Conservation (phyloP, 2,329 filamentous ascomycete species). For the Cytospora chrysosperma region DNA sequence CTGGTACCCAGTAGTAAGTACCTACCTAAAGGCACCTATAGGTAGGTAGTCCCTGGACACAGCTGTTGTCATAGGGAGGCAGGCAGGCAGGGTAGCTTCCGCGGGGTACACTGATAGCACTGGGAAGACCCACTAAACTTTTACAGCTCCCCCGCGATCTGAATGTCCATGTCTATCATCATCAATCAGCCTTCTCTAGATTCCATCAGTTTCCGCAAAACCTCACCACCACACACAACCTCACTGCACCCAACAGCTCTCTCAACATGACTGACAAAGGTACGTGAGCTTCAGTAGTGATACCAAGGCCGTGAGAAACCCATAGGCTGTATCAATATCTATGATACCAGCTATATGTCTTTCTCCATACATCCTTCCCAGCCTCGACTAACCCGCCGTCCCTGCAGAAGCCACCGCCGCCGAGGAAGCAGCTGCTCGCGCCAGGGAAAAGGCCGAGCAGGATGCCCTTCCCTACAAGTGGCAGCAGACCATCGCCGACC, state of each 20-base stretch:
- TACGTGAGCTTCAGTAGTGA: slow-evolving; percentile 19
- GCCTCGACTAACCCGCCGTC: background rate
- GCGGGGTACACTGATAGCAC: slow-evolving; percentile 12
- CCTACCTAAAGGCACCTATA: no score
- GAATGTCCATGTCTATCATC: background rate
- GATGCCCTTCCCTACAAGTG: slow-evolving; percentile 93
- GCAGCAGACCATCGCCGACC: slow-evolving; percentile 87
- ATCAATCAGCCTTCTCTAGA: slow-evolving; percentile 18
- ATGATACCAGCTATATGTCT: background rate
- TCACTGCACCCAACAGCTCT: background rate
- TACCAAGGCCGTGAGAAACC: background rate
- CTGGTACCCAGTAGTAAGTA: no score
- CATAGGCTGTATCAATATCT: background rate
- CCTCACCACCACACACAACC: background rate
- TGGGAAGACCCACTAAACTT: background rate
- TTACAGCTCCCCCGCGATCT: background rate
- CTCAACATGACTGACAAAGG: slow-evolving; percentile 44
- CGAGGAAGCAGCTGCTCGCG: slow-evolving; percentile 58
- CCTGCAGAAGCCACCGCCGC: slow-evolving; percentile 52
- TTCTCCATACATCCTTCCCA: no score
- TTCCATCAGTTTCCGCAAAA: background rate
- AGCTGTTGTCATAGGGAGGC: background rate
- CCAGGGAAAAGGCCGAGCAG: slow-evolving; percentile 83
- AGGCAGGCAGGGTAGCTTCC: slow-evolving; percentile 9
- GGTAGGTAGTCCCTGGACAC: no score